Percentiles rank a stretch among this genome's conserved stretches.
Evolutionary conservation across 192 early-diverging fungal species (phyloP).

Genomic region (Podila verticillata): DNA sequence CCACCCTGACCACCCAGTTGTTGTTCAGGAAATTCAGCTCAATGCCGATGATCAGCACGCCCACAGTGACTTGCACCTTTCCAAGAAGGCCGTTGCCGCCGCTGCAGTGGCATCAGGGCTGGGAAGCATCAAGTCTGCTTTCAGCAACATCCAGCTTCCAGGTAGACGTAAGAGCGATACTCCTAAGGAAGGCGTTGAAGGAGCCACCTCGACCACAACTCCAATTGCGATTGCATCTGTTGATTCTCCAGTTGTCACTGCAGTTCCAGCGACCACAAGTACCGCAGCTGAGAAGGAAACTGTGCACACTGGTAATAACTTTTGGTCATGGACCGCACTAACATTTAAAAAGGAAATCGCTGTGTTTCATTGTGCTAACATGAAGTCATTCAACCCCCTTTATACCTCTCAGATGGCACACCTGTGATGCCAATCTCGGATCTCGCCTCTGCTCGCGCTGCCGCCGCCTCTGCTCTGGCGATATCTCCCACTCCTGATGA

Average conservation of each 20-base stretch:
- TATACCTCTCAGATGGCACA: neutral
- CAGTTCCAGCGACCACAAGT: neutral
- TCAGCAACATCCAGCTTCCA: neutral
- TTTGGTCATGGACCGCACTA: too few species aligned
- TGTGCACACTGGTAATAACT: neutral
- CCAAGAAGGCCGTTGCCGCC: neutral
- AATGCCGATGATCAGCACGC: neutral
- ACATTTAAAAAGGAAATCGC: too few species aligned
- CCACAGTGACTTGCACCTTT: neutral
- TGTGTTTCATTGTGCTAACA: neutral
- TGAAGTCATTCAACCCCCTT: neutral
- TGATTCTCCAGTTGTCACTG: neutral
- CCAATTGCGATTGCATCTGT: neutral
- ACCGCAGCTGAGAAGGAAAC: neutral
- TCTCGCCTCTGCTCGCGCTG: neutral
- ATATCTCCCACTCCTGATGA: neutral
- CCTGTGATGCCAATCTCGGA: neutral
- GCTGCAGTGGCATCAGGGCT: neutral
- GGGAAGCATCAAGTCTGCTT: neutral
- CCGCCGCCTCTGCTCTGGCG: neutral
- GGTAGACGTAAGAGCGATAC: neutral
- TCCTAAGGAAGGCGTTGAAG: neutral
- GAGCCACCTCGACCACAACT: neutral
- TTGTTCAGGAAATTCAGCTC: neutral
- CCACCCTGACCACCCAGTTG: constrained; percentile 2